Evolutionary conservation across 1,139 yeast species (phyloP).

Genomic region (Debaryomycetaceae sp.): DNA sequence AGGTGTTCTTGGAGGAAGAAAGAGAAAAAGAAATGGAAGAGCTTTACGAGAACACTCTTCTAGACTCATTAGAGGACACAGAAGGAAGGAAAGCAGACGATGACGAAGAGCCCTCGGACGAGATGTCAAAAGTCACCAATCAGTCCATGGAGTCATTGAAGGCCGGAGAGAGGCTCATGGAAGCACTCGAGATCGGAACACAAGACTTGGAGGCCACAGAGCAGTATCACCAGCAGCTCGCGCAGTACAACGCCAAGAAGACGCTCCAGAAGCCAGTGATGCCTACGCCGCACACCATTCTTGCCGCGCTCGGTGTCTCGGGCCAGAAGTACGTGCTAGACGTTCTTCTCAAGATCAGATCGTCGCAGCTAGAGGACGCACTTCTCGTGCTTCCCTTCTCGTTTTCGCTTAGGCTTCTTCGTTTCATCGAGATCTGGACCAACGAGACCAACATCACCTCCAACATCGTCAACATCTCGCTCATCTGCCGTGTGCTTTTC

Average conservation of each 20-base stretch:
- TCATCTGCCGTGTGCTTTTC: slow-evolving; percentile 71
- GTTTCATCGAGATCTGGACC: slow-evolving; percentile 77
- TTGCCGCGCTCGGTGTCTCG: slow-evolving; percentile 63
- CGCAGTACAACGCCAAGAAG: slow-evolving; percentile 35
- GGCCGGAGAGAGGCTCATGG: slow-evolving; percentile 92
- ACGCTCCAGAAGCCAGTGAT: slow-evolving; percentile 46
- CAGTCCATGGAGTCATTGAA: slow-evolving; percentile 90
- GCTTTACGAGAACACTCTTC: slow-evolving; percentile 71
- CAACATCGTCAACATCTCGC: slow-evolving; percentile 49
- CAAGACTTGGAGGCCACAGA: slow-evolving; percentile 64
- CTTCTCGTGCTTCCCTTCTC: slow-evolving; percentile 87
- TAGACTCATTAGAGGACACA: slow-evolving; percentile 68
- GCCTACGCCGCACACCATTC: slow-evolving; percentile 67
- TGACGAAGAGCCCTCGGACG: slow-evolving; percentile 51
- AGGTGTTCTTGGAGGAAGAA: slow-evolving; percentile 93
- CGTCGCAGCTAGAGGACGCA: slow-evolving; percentile 91
- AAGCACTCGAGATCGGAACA: slow-evolving; percentile 81
- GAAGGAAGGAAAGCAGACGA: slow-evolving; percentile 29
- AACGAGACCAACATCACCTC: slow-evolving; percentile 39
- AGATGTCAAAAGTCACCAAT: slow-evolving; percentile 64
- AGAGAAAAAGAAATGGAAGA: slow-evolving; percentile 94
- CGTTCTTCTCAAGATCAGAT: slow-evolving; percentile 62
- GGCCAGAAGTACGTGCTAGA: slow-evolving; percentile 82
- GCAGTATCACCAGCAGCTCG: slow-evolving; percentile 36
- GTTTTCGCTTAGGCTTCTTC: slow-evolving; percentile 65